A percentile compares a stretch with the other conserved stretches of the same genome.
Conservation (phyloP, 176 grass and related monocot species). For the Eleusine coracana region DNA sequence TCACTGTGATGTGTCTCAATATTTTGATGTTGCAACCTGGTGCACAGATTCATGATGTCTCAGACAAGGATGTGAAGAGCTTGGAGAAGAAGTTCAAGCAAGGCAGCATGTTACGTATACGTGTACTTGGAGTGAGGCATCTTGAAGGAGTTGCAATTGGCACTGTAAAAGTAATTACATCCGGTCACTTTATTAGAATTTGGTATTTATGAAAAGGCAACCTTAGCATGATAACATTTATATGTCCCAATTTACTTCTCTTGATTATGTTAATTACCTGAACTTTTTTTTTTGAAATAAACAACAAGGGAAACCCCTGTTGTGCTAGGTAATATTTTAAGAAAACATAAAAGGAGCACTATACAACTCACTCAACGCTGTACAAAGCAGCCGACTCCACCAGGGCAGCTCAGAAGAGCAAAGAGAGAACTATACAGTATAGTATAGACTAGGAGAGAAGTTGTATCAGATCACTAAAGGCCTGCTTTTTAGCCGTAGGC, state of each 20-base stretch:
- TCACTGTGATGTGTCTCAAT: conserved; percentile 25
- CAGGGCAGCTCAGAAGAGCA: too few species aligned
- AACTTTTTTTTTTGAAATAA: too few species aligned
- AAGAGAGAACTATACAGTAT: too few species aligned
- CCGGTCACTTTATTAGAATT: neutral
- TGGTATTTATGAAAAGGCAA: conserved; percentile 13
- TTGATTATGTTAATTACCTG: conserved; percentile 6
- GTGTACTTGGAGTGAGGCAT: conserved; percentile 78
- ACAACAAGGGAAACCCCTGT: too few species aligned
- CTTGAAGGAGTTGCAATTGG: conserved; percentile 86
- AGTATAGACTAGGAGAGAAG: too few species aligned
- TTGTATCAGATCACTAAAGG: too few species aligned
- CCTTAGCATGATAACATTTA: conserved; percentile 2
- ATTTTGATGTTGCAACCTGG: conserved; percentile 29
- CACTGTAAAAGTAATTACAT: conserved; percentile 71
- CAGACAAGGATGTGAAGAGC: conserved; percentile 79
- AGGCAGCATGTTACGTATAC: conserved; percentile 71
- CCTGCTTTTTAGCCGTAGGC: too few species aligned
- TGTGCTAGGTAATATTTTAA: too few species aligned
- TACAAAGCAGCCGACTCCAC: too few species aligned
- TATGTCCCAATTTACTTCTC: conserved; percentile 29
- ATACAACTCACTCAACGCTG: too few species aligned
- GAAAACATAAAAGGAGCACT: too few species aligned
- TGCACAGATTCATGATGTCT: conserved; percentile 73
- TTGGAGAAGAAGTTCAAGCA: conserved; percentile 89